Evolutionary conservation across 2,329 filamentous ascomycete genomes (phyloP).

Genomic region (Colletotrichum liriopes): DNA sequence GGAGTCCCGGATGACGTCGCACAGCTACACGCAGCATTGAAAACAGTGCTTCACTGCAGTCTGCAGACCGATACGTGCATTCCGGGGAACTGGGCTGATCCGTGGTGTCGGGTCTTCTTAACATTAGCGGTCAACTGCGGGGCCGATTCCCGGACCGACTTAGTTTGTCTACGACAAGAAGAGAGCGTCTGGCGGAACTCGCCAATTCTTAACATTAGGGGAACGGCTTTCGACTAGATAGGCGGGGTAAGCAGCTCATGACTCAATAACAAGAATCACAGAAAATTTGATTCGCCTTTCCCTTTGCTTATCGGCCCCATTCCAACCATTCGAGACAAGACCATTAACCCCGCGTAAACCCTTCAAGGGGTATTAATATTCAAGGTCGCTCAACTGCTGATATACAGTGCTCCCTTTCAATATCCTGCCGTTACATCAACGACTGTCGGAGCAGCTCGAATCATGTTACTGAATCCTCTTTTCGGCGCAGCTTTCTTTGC

Average conservation of each 20-base stretch:
- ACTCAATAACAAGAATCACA: slow-evolving; percentile 3
- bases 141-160: slow-evolving; percentile 10
- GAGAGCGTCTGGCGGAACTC: neutral
- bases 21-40: slow-evolving; percentile 26
- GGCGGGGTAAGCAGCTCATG: slow-evolving; percentile 22
- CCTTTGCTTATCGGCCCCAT: slow-evolving; percentile 28
- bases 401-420: neutral
- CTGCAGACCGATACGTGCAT: neutral
- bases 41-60: neutral
- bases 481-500: slow-evolving; percentile 23
- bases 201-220: slow-evolving; percentile 38
- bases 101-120: slow-evolving; percentile 34
- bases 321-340: neutral
- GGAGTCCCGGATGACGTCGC: neutral
- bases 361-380: slow-evolving; percentile 8
- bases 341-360: slow-evolving; percentile 16
- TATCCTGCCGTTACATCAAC: neutral
- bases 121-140: slow-evolving; percentile 36
- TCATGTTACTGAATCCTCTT: slow-evolving; percentile 44
- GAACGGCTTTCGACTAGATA: slow-evolving; percentile 1
- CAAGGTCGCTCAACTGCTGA: neutral
- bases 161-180: neutral
- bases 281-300: slow-evolving; percentile 15
- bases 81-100: slow-evolving; percentile 16
- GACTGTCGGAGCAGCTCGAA: neutral